These are phyloP conservation scores for Solanum hybrid DNA, from an alignment of 305 asterid genomes.

Conservation along the genomic window DNA sequence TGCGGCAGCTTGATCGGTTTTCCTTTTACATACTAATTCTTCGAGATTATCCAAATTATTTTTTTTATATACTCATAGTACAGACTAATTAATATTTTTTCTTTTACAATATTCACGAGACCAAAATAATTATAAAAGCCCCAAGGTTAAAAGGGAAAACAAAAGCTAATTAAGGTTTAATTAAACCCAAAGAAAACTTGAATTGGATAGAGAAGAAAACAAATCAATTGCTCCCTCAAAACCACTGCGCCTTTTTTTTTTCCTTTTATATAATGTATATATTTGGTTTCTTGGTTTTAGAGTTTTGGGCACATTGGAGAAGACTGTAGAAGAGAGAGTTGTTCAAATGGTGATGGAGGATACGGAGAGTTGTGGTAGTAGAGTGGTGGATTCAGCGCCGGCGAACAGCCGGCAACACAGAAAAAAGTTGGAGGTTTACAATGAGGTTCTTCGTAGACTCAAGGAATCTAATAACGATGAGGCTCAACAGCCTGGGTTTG, in stretches of 20 bases:
- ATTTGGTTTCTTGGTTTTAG: neutral
- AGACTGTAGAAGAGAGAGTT: neutral
- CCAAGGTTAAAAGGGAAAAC: neutral
- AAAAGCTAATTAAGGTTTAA: neutral
- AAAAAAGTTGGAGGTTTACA: constrained; percentile 74
- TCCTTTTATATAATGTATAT: neutral
- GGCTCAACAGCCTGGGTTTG: constrained; percentile 68
- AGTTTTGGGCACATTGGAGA: neutral
- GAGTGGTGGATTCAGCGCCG: constrained; percentile 54
- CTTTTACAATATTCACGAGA: neutral
- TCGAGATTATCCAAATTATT: neutral
- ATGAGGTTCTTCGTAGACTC: constrained; percentile 81
- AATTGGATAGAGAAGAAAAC: neutral
- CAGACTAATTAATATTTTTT: neutral
- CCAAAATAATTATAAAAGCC: neutral
- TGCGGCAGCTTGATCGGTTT: neutral
- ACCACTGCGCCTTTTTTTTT: neutral
- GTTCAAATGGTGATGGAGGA: constrained; percentile 75
- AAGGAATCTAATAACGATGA: constrained; percentile 59
- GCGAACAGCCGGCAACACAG: constrained; percentile 22
- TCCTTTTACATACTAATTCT: neutral
- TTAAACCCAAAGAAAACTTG: neutral
- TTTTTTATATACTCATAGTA: neutral
- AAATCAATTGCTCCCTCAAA: neutral
- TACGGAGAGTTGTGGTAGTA: constrained; percentile 35